Evolutionary conservation across 2,329 filamentous ascomycete genomes (phyloP).

Genomic region (Sphaerulina musiva): DNA sequence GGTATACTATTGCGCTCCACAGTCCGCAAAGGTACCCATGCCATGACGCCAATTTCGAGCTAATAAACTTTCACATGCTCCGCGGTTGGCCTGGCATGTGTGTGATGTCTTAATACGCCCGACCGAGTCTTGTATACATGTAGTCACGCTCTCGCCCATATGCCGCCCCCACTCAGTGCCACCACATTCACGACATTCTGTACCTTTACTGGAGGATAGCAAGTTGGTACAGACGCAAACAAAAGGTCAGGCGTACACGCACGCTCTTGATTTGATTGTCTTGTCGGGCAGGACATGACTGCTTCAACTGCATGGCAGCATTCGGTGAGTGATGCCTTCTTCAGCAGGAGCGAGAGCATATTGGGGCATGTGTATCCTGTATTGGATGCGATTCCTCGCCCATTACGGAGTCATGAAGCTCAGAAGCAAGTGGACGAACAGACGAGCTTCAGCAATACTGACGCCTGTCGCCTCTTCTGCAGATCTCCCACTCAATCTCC

Average conservation of each 20-base stretch:
- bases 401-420: conserved; percentile 7
- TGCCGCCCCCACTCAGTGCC: conserved; percentile 1
- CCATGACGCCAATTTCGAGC: conserved; percentile 1
- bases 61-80: conserved; percentile 8
- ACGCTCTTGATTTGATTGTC: conserved; percentile 1
- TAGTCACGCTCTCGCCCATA: conserved; percentile 2
- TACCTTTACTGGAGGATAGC: background rate
- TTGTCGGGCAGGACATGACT: conserved; percentile 9
- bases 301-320: conserved; percentile 19
- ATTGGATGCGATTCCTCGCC: conserved; percentile 4
- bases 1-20: too few relatives aligned
- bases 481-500: conserved; percentile 23
- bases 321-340: conserved; percentile 18
- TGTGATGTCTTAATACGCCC: background rate
- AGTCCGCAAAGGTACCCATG: background rate
- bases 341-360: background rate
- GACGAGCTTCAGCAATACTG: conserved; percentile 4
- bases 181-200: conserved; percentile 1
- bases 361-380: background rate
- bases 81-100: conserved; percentile 1
- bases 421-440: conserved; percentile 4
- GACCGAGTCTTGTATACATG: background rate
- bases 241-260: conserved; percentile 5
- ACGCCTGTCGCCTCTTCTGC: conserved; percentile 1
- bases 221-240: background rate